A percentile compares a stretch with the other conserved stretches of the same genome.
phyloP scores from a whole-genome alignment of 208 protist genomes.

The Sergeia podlipaevii region DNA sequence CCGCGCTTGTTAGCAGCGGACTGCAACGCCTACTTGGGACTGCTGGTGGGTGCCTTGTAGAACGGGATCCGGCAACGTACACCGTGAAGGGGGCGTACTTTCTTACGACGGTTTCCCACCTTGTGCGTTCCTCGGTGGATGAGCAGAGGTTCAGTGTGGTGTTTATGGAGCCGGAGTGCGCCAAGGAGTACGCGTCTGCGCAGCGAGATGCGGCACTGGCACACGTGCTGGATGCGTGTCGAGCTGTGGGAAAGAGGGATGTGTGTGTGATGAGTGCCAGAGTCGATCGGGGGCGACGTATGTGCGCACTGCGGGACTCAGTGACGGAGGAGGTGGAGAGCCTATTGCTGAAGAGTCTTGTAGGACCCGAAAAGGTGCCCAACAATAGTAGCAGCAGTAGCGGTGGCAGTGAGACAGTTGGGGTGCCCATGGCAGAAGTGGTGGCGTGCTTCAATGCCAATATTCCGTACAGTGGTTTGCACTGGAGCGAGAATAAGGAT shows the following conservation, averaged over 20 bases:
- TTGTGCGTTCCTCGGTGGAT: constrained; percentile 81
- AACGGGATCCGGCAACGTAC: constrained; percentile 88
- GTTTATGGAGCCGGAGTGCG: constrained; percentile 54
- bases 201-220: constrained; percentile 85
- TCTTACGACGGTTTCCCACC: constrained; percentile 58
- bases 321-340: constrained; percentile 86
- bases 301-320: constrained; percentile 39
- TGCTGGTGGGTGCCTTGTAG: constrained; percentile 64
- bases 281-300: constrained; percentile 62
- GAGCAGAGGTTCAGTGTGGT: constrained; percentile 82
- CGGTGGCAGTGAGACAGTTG: too few relatives aligned
- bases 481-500: constrained; percentile 84
- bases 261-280: constrained; percentile 47
- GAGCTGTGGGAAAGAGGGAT: constrained; percentile 60
- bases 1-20: too few relatives aligned
- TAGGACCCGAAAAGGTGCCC: constrained; percentile 19
- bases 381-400: too few relatives aligned
- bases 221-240: constrained; percentile 77
- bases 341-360: constrained; percentile 67
- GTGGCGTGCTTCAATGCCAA: too few relatives aligned
- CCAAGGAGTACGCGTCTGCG: constrained; percentile 79
- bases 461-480: constrained; percentile 79
- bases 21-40: constrained; percentile 72
- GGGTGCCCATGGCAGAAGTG: too few relatives aligned
- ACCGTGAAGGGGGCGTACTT: constrained; percentile 63